These are phyloP conservation scores for Colletotrichum sublineola DNA, from an alignment of 2,329 filamentous ascomycete genomes.

Conservation along the genomic window DNA sequence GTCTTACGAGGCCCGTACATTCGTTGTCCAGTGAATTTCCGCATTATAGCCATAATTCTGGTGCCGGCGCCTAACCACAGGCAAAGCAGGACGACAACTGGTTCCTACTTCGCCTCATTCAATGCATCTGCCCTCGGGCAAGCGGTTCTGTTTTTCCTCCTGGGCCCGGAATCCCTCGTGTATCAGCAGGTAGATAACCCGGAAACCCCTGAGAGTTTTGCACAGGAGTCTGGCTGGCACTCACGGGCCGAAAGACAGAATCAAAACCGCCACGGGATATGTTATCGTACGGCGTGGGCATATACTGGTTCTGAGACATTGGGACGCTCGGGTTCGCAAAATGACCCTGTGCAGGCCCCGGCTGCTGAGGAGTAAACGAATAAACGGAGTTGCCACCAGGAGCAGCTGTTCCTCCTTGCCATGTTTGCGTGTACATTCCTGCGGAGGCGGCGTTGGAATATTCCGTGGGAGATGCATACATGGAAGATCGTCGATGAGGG, in stretches of 20 bases:
- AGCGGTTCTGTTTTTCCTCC: constrained; percentile 35
- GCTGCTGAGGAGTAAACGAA: constrained; percentile 58
- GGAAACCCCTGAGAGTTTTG: constrained; percentile 50
- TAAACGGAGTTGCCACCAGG: constrained; percentile 60
- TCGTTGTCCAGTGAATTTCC: neutral
- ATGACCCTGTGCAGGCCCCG: constrained; percentile 48
- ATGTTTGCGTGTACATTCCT: constrained; percentile 58
- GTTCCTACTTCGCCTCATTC: constrained; percentile 1
- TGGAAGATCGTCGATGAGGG: constrained; percentile 60
- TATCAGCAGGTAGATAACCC: constrained; percentile 53
- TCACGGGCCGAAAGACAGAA: constrained; percentile 52
- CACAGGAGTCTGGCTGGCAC: constrained; percentile 49
- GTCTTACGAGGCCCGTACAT: neutral
- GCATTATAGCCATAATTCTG: no score
- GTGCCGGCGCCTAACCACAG: neutral
- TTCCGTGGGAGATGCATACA: constrained; percentile 59
- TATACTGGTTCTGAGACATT: constrained; percentile 52
- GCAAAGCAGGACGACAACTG: neutral
- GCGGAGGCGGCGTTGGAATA: constrained; percentile 57
- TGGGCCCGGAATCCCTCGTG: constrained; percentile 47
- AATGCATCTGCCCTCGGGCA: constrained; percentile 36
- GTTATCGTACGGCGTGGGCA: constrained; percentile 55
- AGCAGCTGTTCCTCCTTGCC: constrained; percentile 60
- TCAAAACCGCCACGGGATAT: constrained; percentile 51
- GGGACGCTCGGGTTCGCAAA: constrained; percentile 52